Conservation (phyloP, 2,329 filamentous ascomycete species). For the Fusarium protoensiforme region DNA sequence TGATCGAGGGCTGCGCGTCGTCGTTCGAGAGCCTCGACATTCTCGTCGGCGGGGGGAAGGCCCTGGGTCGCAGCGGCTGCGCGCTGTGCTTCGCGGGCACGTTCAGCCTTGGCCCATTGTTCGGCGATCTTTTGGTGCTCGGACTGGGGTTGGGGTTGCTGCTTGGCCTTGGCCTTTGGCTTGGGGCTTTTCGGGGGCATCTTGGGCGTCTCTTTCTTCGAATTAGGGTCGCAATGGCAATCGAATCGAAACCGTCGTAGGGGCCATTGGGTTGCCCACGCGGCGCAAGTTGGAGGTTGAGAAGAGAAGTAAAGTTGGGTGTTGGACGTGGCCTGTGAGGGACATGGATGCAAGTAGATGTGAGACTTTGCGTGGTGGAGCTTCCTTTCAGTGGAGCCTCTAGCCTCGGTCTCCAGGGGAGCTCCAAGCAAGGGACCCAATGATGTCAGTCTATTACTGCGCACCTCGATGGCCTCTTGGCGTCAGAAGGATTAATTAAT, state of each 20-base stretch:
- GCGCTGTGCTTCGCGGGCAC: conserved; percentile 57
- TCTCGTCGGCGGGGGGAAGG: conserved; percentile 46
- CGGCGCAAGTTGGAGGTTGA: conserved; percentile 9
- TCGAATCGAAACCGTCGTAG: conserved; percentile 16
- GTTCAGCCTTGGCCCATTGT: conserved; percentile 65
- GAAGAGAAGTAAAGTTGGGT: neutral
- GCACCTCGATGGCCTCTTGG: neutral
- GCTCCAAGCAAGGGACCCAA: conserved; percentile 17
- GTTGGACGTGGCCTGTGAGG: conserved; percentile 35
- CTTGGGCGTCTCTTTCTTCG: conserved; percentile 12
- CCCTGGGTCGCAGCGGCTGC: conserved; percentile 46
- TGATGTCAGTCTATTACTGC: conserved; percentile 2
- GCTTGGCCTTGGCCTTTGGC: conserved; percentile 40
- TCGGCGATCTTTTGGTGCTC: conserved; percentile 66
- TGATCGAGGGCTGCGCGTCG: conserved; percentile 60
- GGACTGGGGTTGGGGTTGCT: conserved; percentile 38
- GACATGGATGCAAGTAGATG: conserved; percentile 8
- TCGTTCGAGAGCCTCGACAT: conserved; percentile 54
- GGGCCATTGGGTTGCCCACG: conserved; percentile 43
- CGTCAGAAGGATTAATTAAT: neutral
- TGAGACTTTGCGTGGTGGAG: conserved; percentile 40
- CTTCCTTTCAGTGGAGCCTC: conserved; percentile 30
- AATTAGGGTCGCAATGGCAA: conserved; percentile 29
- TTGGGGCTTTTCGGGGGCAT: conserved; percentile 45
- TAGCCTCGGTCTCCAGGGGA: conserved; percentile 12